Evolutionary conservation across 2,329 filamentous ascomycete species (phyloP).

Genomic region (Ploettnerulaceae sp.): DNA sequence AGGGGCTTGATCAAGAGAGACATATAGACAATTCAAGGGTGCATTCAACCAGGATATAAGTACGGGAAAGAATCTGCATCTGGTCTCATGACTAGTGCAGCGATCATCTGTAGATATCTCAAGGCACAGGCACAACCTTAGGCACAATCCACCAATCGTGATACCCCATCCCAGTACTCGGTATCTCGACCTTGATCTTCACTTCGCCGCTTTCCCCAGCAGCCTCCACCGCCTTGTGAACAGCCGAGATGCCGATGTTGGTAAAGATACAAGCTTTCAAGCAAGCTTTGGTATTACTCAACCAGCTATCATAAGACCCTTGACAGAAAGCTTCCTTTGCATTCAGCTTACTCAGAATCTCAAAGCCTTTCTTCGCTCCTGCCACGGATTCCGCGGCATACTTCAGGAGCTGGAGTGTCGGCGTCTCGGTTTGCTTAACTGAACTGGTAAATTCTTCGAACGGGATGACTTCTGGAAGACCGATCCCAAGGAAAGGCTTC

Average conservation of each 20-base stretch:
- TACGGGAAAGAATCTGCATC: too few species aligned
- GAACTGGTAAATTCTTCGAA: conserved; percentile 47
- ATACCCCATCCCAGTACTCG: conserved; percentile 48
- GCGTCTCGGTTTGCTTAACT: conserved; percentile 39
- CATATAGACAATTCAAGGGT: too few species aligned
- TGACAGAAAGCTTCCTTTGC: conserved; percentile 50
- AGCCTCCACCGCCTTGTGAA: conserved; percentile 51
- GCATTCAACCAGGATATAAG: too few species aligned
- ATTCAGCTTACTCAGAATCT: conserved; percentile 49
- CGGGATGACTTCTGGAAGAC: conserved; percentile 52
- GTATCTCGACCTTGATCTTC: conserved; percentile 47
- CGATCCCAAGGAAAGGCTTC: conserved; percentile 61
- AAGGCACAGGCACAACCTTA: conserved; percentile 26
- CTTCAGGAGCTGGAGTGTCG: conserved; percentile 32
- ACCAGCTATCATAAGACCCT: conserved; percentile 58
- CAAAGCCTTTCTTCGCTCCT: conserved; percentile 48
- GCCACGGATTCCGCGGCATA: conserved; percentile 34
- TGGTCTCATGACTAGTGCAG: too few species aligned
- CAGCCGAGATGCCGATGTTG: conserved; percentile 56
- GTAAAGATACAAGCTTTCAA: conserved; percentile 68
- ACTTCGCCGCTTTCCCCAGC: conserved; percentile 26
- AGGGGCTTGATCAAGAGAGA: too few species aligned
- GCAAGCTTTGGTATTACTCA: conserved; percentile 51
- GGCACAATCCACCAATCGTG: conserved; percentile 64
- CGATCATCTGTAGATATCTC: background rate